Base-by-base conservation (phyloP, 192 early-diverging fungal species). In the Lobosporangium transversale region DNA sequence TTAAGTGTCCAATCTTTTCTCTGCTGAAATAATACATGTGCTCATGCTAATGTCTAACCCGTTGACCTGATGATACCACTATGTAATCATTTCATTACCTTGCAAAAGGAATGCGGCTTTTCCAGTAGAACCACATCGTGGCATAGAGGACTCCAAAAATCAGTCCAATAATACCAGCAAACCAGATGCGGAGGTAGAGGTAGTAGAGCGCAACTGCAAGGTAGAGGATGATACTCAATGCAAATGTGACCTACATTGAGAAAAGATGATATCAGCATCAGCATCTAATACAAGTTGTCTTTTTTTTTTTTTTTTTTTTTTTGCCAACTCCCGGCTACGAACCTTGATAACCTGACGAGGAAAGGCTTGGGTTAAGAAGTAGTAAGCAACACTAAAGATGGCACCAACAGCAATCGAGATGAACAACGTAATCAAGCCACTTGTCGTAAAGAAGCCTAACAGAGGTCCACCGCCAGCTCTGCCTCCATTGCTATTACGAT, bases 131-230 rank as follows among this genome's bases (percentile, higher is more conserved):
- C 87, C 87, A 89, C 85, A 85, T 87, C 6, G 78, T 68, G 15
- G 81, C 83, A 30, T 85, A 86, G 33, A 89, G 57, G 4, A 87
- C 30, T 59, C 79, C 87, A 59, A 89, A 87, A 49, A 89, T 66
- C 20, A 81, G 14, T 66, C 79, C 73, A 59, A 89, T 81, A 14
- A 61, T 74, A 32, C 85, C 85, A 15, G 81, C 79, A 33, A 87
- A 78, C 83, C 83, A 89, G 24, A 87, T 63, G 35, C 78, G 80
- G 20, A 75, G 83, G 15, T 85, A 83, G 23, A 87, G 42, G 61
- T 83, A 89, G 78, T 89, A 89, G 12, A 68, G 49, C 2, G 81
- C 87, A 1, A 81, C 82, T 11, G 81, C 87, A 31, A 89, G 74
- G 64, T 81, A 86, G 40, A 78, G 60, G 8, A 86, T 40, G 7